A percentile compares a stretch with the other conserved stretches of the same genome.
Evolutionary conservation across 306 rosid genomes (phyloP).

Genomic region (barrel medic (Medicago truncatula)): DNA sequence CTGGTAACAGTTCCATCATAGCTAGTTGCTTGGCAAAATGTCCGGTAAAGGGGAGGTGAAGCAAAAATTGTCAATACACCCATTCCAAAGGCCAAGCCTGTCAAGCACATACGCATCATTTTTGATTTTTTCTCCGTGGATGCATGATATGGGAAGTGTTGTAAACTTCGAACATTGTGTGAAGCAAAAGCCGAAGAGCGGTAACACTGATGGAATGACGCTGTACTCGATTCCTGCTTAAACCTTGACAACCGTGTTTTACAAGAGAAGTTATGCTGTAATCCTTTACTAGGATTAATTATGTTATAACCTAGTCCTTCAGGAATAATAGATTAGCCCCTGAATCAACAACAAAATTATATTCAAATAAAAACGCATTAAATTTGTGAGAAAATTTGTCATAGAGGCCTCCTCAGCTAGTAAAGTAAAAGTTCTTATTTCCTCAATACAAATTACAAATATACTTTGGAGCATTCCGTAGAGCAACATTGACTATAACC

Average conservation of each 20-base stretch:
- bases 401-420: too few species aligned
- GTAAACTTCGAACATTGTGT: constrained; percentile 51
- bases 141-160: constrained; percentile 57
- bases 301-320: constrained; percentile 47
- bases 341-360: constrained; percentile 49
- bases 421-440: too few species aligned
- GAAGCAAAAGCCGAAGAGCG: constrained; percentile 51
- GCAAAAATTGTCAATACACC: constrained; percentile 80
- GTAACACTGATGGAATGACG: constrained; percentile 47
- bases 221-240: constrained; percentile 46
- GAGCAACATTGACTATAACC: constrained; percentile 3
- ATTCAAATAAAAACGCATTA: constrained; percentile 15
- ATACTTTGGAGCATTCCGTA: constrained; percentile 26
- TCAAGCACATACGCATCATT: constrained; percentile 74
- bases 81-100: constrained; percentile 80
- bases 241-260: constrained; percentile 38
- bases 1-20: constrained; percentile 95
- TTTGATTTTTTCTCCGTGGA: constrained; percentile 68
- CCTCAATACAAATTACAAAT: constrained; percentile 4
- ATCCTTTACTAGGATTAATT: constrained; percentile 40
- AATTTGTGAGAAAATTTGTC: neutral
- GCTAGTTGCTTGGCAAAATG: constrained; percentile 97
- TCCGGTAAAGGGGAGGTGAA: constrained; percentile 89
- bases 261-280: constrained; percentile 41
- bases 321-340: constrained; percentile 47